A percentile compares a stretch with the other conserved stretches of the same genome.
Conservation (phyloP, 441 rosid genomes). For the Gossypium trilobum region DNA sequence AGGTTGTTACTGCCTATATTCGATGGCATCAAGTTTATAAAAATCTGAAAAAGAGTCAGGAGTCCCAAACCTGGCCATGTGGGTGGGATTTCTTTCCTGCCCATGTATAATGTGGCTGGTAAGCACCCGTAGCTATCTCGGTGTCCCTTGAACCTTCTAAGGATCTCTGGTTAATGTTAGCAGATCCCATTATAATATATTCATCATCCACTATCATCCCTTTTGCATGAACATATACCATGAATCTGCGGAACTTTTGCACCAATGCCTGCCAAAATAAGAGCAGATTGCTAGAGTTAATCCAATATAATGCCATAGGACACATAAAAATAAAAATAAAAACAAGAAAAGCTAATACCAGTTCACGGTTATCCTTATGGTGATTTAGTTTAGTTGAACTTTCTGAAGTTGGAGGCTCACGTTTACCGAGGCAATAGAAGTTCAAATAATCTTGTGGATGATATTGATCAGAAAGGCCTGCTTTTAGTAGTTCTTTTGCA, state of each 20-base stretch:
- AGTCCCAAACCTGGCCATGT: conserved; percentile 38
- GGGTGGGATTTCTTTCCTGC: conserved; percentile 43
- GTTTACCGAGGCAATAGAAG: conserved; percentile 77
- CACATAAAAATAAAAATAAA: background rate
- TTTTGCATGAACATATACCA: conserved; percentile 70
- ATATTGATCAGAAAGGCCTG: conserved; percentile 34
- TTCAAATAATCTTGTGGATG: conserved; percentile 64
- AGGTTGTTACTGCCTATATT: background rate
- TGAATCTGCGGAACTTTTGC: conserved; percentile 41
- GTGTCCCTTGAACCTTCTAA: conserved; percentile 71
- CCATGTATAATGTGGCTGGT: conserved; percentile 54
- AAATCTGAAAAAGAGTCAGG: background rate
- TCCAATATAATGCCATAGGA: background rate
- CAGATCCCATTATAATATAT: conserved; percentile 55
- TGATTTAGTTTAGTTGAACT: conserved; percentile 15
- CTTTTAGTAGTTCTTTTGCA: conserved; percentile 41
- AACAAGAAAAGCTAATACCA: conserved; percentile 26
- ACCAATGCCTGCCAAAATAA: conserved; percentile 28
- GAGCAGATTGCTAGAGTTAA: background rate
- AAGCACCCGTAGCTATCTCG: conserved; percentile 63
- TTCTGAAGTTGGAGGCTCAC: conserved; percentile 32
- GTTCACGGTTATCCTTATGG: conserved; percentile 31
- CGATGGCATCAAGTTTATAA: background rate
- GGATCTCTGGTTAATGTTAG: conserved; percentile 69
- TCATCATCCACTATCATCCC: conserved; percentile 72